A percentile compares a stretch with the other conserved stretches of the same genome.
These are phyloP conservation scores for Mortierella sp. DNA, from an alignment of 371 early-diverging fungal species.

Conservation along the genomic window DNA sequence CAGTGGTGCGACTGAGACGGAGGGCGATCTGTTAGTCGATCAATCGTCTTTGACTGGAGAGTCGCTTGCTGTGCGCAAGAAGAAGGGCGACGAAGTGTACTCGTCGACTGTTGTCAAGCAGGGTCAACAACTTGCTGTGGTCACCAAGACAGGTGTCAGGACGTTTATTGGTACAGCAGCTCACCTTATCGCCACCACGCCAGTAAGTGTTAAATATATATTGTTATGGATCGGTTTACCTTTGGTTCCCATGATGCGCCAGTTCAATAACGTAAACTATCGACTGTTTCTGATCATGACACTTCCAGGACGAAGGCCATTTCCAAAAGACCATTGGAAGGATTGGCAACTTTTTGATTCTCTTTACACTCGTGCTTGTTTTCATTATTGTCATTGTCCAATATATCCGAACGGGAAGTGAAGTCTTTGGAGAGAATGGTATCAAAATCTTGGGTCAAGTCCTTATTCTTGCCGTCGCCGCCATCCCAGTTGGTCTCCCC, in stretches of 20 bases:
- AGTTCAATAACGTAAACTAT: no score
- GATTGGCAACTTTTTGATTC: slow-evolving; percentile 57
- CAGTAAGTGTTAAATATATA: slow-evolving; percentile 15
- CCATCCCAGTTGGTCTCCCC: slow-evolving; percentile 95
- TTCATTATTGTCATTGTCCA: slow-evolving; percentile 81
- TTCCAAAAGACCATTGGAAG: slow-evolving; percentile 71
- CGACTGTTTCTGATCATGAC: no score
- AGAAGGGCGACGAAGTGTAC: slow-evolving; percentile 82
- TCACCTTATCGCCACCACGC: slow-evolving; percentile 77
- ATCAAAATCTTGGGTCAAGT: slow-evolving; percentile 49
- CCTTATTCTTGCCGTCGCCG: slow-evolving; percentile 87
- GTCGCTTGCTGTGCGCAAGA: slow-evolving; percentile 84
- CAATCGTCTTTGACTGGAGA: slow-evolving; percentile 96
- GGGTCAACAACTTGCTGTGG: slow-evolving; percentile 90
- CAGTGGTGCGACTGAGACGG: slow-evolving; percentile 75
- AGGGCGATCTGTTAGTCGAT: slow-evolving; percentile 86
- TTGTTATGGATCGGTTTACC: not conserved
- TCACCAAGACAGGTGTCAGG: slow-evolving; percentile 86
- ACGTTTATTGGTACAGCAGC: slow-evolving; percentile 95
- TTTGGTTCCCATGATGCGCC: not conserved
- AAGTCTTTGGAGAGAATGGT: slow-evolving; percentile 33
- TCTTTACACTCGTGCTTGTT: slow-evolving; percentile 64
- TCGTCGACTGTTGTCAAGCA: slow-evolving; percentile 92
- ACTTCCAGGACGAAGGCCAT: slow-evolving; percentile 82
- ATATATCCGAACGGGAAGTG: slow-evolving; percentile 32